phyloP scores from a whole-genome alignment of 768 basidiomycete species.

The Leucosporidium creatinivorum region DNA sequence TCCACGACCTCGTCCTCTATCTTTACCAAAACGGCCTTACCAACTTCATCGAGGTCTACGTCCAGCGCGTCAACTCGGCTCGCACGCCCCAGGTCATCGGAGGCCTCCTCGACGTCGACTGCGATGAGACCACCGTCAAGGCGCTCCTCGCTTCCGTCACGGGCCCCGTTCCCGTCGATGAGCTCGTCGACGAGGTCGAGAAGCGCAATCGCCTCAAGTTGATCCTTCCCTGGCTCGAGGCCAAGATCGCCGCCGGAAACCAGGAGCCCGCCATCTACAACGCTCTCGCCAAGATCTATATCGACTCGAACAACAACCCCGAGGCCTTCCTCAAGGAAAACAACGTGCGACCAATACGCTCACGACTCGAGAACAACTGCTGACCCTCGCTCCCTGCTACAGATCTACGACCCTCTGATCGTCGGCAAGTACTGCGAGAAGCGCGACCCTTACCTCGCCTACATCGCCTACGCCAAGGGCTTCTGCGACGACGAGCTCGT shows the following conservation, averaged over 20 bases:
- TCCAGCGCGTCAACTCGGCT: conserved; percentile 93
- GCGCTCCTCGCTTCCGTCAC: conserved; percentile 85
- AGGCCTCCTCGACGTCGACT: conserved; percentile 93
- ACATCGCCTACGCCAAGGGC: conserved; percentile 98
- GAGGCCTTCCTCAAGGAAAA: conserved; percentile 98
- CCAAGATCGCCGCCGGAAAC: conserved; percentile 83
- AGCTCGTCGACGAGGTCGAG: conserved; percentile 95
- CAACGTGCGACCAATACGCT: conserved; percentile 57
- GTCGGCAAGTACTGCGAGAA: conserved; percentile 99
- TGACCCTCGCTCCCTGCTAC: conserved; percentile 3
- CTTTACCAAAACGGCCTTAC: conserved; percentile 94
- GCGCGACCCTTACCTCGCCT: conserved; percentile 94
- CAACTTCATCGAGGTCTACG: conserved; percentile 99
- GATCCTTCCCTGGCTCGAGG: conserved; percentile 94
- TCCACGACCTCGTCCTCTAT: conserved; percentile 96
- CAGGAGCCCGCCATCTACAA: conserved; percentile 93
- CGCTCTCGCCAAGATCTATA: conserved; percentile 95
- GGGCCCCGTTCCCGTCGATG: conserved; percentile 95
- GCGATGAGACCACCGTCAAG: conserved; percentile 94
- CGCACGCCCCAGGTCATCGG: conserved; percentile 96
- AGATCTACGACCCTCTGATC: conserved; percentile 93
- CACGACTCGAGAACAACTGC: background rate
- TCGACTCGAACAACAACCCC: conserved; percentile 98
- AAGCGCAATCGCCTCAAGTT: conserved; percentile 91
- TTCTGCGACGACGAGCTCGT: conserved; percentile 98